These are phyloP conservation scores for Aspergillus transmontanensis DNA, from an alignment of 2,329 filamentous ascomycete genomes.

Conservation along the genomic window DNA sequence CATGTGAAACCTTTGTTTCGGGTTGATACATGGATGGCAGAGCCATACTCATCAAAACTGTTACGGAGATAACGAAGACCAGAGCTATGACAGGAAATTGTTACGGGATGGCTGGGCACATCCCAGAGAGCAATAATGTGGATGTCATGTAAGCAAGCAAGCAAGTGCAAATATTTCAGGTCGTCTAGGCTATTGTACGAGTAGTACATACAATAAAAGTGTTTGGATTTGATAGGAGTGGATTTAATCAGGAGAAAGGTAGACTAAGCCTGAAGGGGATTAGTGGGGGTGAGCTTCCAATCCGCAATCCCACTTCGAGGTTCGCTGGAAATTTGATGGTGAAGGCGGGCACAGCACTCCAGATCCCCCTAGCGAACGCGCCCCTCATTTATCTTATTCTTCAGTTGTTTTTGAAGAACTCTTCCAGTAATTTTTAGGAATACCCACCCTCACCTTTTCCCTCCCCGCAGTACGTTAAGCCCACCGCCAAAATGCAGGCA, in stretches of 20 bases:
- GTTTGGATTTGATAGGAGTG: slow-evolving; percentile 2
- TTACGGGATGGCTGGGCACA: neutral
- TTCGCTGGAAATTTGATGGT: slow-evolving; percentile 43
- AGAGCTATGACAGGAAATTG: neutral
- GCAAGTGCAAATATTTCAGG: neutral
- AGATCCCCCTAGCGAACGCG: slow-evolving; percentile 16
- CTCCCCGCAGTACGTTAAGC: slow-evolving; percentile 12
- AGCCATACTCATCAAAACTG: neutral
- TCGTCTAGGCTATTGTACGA: neutral
- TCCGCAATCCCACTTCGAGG: slow-evolving; percentile 40
- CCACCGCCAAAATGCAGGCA: slow-evolving; percentile 67
- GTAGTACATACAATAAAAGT: neutral
- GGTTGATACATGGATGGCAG: neutral
- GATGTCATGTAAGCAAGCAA: neutral
- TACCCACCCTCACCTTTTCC: slow-evolving; percentile 6
- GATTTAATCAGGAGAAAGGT: slow-evolving; percentile 9
- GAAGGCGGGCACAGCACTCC: slow-evolving; percentile 30
- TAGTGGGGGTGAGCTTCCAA: slow-evolving; percentile 39
- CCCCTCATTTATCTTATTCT: slow-evolving; percentile 11
- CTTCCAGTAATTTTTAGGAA: neutral
- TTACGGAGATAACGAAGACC: neutral
- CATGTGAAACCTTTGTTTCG: neutral
- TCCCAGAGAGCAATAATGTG: neutral
- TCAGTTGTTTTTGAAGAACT: slow-evolving; percentile 4
- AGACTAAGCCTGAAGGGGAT: slow-evolving; percentile 28